Base-by-base conservation (phyloP, 1,139 yeast species). In the Hansenula lynferdii region DNA sequence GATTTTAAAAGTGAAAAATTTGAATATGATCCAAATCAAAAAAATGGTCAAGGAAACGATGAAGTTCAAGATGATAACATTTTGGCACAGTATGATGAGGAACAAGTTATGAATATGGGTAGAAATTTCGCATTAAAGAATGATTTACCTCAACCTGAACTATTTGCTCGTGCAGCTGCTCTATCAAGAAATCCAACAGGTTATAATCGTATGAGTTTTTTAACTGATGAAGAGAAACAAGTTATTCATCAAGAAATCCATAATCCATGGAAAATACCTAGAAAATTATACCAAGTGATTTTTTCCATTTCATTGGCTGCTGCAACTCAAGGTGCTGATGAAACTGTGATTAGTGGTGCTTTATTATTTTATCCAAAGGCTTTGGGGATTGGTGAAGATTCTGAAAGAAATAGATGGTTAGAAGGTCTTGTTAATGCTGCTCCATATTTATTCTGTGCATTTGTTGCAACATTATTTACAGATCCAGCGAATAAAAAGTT, bases 251-350 rank as follows among this genome's bases (percentile, higher is more conserved):
- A 58, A 36, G 76, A 68, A 47, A 70, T 67, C 43, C 69, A 75
- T 35, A 78, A 81, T 42, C 74, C 77, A 35, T 71, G 62, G 54
- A 39, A 48, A 22, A 43, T 52, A 39, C 87, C 90, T 0, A 48
- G 48, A 28, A 72, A 73, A 40, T 67, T 85, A 53, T 58, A 77
- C 41, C 72, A 69, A 44, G 78, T 84, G 37, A 74, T 82, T 43
- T 72, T 82, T n/a, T 73, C 83, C 60, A 82, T 87, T 31, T 81
- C 94, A 11, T 77, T 84, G 80, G 86, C 90, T 35, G 95, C 95
- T 17, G 83, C 86, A 8, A 87, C 85, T 31, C 94, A 85, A 58
- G 95, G 95, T 50, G 83, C 84, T 92, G 95, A 85, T 58, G 94
- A 85, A 58, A 73, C 90, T 2, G 94, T 84, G 18, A 72, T 82